These are phyloP conservation scores for Ceratorhiza oryzae-sativae DNA, from an alignment of 1,284 basidiomycete species.

Conservation along the genomic window DNA sequence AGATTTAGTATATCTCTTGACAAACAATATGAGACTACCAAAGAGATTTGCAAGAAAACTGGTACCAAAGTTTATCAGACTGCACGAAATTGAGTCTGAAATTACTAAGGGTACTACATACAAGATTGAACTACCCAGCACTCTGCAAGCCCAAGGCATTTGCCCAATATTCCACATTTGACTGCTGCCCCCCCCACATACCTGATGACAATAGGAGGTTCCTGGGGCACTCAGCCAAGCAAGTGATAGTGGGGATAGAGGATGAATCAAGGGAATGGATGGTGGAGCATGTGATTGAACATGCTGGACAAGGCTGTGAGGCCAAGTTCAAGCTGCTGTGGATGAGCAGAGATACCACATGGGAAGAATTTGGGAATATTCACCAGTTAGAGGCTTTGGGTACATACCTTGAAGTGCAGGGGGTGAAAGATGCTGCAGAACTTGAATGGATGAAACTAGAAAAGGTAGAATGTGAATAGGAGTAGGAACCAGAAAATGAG, in stretches of 20 bases:
- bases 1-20: conserved; percentile 49
- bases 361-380: conserved; percentile 44
- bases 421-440: background rate
- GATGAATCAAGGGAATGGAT: background rate
- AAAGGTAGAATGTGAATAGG: background rate
- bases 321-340: conserved; percentile 51
- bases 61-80: conserved; percentile 50
- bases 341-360: conserved; percentile 51
- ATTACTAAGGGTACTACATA: conserved; percentile 46
- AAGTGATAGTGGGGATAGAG: background rate
- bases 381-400: background rate
- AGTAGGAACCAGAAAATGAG: too few species aligned
- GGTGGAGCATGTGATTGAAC: conserved; percentile 38
- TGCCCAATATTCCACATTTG: background rate
- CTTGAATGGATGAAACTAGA: background rate
- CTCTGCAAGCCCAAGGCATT: background rate
- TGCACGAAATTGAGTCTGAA: conserved; percentile 47
- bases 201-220: background rate
- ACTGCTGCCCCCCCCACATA: conserved; percentile 1
- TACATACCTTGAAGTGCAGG: background rate
- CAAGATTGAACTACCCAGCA: conserved; percentile 47
- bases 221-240: background rate
- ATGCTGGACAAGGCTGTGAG: conserved; percentile 46
- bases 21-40: conserved; percentile 48
- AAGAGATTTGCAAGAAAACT: conserved; percentile 49